Percentiles rank a stretch among this genome's conserved stretches.
Evolutionary conservation across 257 asterid species (phyloP).

Genomic region (Fraxinus pennsylvanica): DNA sequence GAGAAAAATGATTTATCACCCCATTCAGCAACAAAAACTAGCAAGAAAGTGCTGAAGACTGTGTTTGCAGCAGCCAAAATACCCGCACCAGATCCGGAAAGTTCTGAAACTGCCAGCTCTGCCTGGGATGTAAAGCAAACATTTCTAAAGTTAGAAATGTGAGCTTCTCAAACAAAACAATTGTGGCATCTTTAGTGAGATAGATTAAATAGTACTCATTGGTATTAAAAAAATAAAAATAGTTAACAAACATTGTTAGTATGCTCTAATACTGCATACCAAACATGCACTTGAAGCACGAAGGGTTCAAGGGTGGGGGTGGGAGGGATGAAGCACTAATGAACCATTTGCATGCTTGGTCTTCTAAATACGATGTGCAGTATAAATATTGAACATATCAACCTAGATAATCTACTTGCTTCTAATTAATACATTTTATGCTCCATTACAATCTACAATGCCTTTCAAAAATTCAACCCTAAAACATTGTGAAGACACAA

Average conservation of each 20-base stretch:
- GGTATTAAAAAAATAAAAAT: not conserved
- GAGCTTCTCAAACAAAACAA: not conserved
- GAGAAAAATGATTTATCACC: slow-evolving; percentile 97
- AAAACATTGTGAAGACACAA: not conserved
- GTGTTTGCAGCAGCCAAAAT: slow-evolving; percentile 80
- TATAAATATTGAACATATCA: not conserved
- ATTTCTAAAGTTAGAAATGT: slow-evolving; percentile 17
- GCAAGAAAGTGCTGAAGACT: slow-evolving; percentile 68
- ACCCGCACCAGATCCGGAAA: slow-evolving; percentile 87
- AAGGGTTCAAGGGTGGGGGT: not conserved
- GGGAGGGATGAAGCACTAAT: not conserved
- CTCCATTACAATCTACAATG: not conserved
- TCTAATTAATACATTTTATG: not conserved
- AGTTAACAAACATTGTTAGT: not conserved
- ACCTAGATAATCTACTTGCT: not conserved
- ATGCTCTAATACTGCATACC: not conserved
- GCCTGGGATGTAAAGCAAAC: slow-evolving; percentile 51
- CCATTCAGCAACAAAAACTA: slow-evolving; percentile 98
- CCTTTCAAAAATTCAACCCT: not conserved
- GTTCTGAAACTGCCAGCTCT: slow-evolving; percentile 84
- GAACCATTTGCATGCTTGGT: not conserved
- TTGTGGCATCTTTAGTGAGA: not conserved
- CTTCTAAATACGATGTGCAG: not conserved
- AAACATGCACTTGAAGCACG: not conserved
- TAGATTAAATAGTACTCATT: not conserved